Evolutionary conservation across 2,329 filamentous ascomycete genomes (phyloP), one percentile per base, ranked within the genome.

Genomic region (Neofusicoccum ribis): DNA sequence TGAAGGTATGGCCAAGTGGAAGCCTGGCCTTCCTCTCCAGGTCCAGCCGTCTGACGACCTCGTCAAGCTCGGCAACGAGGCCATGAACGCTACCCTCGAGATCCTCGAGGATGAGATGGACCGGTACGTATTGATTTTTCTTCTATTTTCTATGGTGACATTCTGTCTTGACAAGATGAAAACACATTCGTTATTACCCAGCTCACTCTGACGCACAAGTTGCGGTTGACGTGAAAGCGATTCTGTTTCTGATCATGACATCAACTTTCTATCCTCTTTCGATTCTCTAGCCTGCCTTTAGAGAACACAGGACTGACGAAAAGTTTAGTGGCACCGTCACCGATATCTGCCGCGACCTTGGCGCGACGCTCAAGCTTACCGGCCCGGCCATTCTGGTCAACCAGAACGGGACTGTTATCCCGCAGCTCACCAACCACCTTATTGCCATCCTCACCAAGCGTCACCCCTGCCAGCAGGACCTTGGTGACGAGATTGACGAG

Each of bases 201-300:
- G 93, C 93, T 97, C 94, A 97, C 93, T 97, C 92, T 91, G 91
- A 98, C 89, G 89, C 91, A 86, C 82, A 86, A 82, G 70, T 51
- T 88, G 91, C 88, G 88, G 82, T 88, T 96, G 92, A 91, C 92
- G 92, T 89, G 89, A 95, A 96, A 81, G 83, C 92, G 90, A 85
- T 81, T 84, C 80, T 83, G 79, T 83, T 83, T 80, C 82, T 85
- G 82, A 84, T 74, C 80, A 79, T 80, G 83, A 80, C 81, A 71
- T 70, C 68, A 66, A 71, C 68, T 49, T 66, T 71, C 44, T 36
- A 15, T 68, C 67, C 64, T 31, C 5, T 31, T 31, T 31, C 27
- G 5, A 7, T 31, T 49, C 20, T n/a, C 11, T n/a, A n/a, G 14
- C 37, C 3, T 46, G 6, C 23, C 9, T 62, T 17, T 11, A 6